Conservation (phyloP, 108 stramenopile species). For the Skeletonema marinoi region DNA sequence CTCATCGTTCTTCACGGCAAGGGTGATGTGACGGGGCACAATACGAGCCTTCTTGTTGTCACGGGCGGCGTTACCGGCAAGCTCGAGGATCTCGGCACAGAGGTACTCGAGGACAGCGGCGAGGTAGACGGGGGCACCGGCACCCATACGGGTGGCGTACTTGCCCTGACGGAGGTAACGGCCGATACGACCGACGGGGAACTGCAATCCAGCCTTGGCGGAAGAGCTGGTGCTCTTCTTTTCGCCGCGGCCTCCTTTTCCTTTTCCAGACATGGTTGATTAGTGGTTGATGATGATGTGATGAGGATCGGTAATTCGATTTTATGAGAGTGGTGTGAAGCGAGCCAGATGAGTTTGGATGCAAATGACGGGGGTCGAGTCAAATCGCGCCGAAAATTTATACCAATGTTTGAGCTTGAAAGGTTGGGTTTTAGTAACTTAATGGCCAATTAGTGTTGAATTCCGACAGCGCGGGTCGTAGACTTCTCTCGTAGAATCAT, state of each 20-base stretch:
- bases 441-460: background rate
- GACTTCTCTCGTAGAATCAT: background rate
- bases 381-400: background rate
- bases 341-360: background rate
- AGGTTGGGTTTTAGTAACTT: background rate
- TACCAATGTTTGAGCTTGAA: background rate
- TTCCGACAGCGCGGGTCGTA: background rate
- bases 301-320: background rate
- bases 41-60: slow-evolving; percentile 97
- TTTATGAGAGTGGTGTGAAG: background rate
- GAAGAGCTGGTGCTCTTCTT: slow-evolving; percentile 84
- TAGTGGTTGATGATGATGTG: background rate
- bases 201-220: slow-evolving; percentile 95
- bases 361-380: background rate
- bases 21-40: slow-evolving; percentile 92
- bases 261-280: slow-evolving; percentile 43
- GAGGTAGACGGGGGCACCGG: slow-evolving; percentile 93
- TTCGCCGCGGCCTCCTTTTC: slow-evolving; percentile 60
- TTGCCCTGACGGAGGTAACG: slow-evolving; percentile 96
- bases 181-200: slow-evolving; percentile 95
- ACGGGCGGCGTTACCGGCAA: slow-evolving; percentile 94
- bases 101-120: slow-evolving; percentile 58
- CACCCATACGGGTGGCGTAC: slow-evolving; percentile 93
- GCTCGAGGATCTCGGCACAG: slow-evolving; percentile 92
- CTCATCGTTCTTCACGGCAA: slow-evolving; percentile 91